Evolutionary conservation across 495 filamentous ascomycete species (phyloP).

Genomic region (Aspergillus kassunensis): DNA sequence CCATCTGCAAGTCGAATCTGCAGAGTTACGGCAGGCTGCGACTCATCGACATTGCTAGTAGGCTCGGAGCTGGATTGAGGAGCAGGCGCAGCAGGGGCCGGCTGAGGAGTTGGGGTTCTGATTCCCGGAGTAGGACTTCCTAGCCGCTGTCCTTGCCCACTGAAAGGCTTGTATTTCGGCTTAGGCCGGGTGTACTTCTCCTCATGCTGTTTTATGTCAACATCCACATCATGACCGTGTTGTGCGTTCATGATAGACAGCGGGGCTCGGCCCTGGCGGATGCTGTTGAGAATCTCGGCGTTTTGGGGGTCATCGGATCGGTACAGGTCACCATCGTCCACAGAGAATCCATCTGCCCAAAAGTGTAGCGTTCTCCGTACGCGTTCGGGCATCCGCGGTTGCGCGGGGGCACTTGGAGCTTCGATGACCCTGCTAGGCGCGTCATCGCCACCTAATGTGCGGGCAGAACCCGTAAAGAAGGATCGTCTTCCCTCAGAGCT

Average conservation of each 20-base stretch:
- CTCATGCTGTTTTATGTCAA: slow-evolving; percentile 80
- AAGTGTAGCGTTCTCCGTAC: slow-evolving; percentile 75
- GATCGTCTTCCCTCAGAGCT: slow-evolving; percentile 49
- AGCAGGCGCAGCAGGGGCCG: slow-evolving; percentile 34
- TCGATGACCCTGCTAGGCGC: slow-evolving; percentile 69
- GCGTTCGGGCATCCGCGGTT: slow-evolving; percentile 41
- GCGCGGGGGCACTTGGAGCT: slow-evolving; percentile 48
- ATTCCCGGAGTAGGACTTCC: slow-evolving; percentile 83
- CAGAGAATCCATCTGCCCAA: slow-evolving; percentile 91
- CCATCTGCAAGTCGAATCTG: slow-evolving; percentile 91
- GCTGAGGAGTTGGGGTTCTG: slow-evolving; percentile 29
- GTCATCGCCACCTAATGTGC: slow-evolving; percentile 88
- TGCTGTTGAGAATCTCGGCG: slow-evolving; percentile 73
- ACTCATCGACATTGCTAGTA: slow-evolving; percentile 60
- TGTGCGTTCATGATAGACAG: slow-evolving; percentile 84
- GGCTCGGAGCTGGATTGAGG: slow-evolving; percentile 29
- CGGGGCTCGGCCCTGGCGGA: slow-evolving; percentile 81
- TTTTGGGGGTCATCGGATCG: slow-evolving; percentile 87
- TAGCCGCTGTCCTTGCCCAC: slow-evolving; percentile 77
- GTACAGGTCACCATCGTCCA: slow-evolving; percentile 90
- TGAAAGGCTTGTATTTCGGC: slow-evolving; percentile 82
- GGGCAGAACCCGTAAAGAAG: slow-evolving; percentile 75
- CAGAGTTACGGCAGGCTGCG: slow-evolving; percentile 71
- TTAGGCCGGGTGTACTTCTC: slow-evolving; percentile 80
- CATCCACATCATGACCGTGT: slow-evolving; percentile 81